Conservation (phyloP, 1,139 yeast species). For the Suhomyces anneliseae region DNA sequence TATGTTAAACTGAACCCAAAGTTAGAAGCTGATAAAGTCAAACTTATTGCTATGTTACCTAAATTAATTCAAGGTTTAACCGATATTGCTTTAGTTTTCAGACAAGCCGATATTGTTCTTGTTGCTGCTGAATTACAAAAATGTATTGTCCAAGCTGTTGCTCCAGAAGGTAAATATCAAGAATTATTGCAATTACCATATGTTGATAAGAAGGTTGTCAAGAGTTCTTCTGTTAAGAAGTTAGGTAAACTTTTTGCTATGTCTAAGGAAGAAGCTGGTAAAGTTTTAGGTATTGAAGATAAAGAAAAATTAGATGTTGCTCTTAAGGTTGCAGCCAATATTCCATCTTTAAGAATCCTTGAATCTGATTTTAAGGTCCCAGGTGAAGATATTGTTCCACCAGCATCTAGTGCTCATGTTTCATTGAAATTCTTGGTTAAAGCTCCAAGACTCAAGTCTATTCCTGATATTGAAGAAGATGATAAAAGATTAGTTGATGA, state of each 20-base stretch:
- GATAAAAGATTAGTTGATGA: slow-evolving; percentile 39
- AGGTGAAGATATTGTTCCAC: slow-evolving; percentile 79
- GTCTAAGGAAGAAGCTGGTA: slow-evolving; percentile 53
- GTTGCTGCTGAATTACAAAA: slow-evolving; percentile 69
- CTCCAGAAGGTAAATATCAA: slow-evolving; percentile 52
- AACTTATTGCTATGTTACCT: slow-evolving; percentile 64
- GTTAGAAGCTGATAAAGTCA: slow-evolving; percentile 47
- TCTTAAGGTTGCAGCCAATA: slow-evolving; percentile 57
- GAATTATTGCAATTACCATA: slow-evolving; percentile 82
- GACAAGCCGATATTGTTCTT: slow-evolving; percentile 64
- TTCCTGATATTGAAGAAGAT: slow-evolving; percentile 46
- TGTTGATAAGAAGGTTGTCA: slow-evolving; percentile 49
- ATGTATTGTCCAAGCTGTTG: slow-evolving; percentile 76
- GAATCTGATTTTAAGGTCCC: slow-evolving; percentile 82
- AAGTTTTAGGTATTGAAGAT: slow-evolving; percentile 57
- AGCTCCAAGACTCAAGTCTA: slow-evolving; percentile 65
- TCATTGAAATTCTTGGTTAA: slow-evolving; percentile 73
- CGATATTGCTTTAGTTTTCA: slow-evolving; percentile 79
- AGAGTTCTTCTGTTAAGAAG: slow-evolving; percentile 49
- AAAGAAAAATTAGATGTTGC: slow-evolving; percentile 47
- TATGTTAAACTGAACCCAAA: slow-evolving; percentile 16
- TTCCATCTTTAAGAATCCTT: slow-evolving; percentile 70
- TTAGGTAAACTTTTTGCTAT: slow-evolving; percentile 68
- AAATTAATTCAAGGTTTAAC: slow-evolving; percentile 68
- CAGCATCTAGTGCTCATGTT: slow-evolving; percentile 72